Percentiles rank a stretch among this genome's conserved stretches.
These are phyloP conservation scores for Basidiobolus meristosporus DNA, from an alignment of 371 early-diverging fungal genomes.

Conservation along the genomic window DNA sequence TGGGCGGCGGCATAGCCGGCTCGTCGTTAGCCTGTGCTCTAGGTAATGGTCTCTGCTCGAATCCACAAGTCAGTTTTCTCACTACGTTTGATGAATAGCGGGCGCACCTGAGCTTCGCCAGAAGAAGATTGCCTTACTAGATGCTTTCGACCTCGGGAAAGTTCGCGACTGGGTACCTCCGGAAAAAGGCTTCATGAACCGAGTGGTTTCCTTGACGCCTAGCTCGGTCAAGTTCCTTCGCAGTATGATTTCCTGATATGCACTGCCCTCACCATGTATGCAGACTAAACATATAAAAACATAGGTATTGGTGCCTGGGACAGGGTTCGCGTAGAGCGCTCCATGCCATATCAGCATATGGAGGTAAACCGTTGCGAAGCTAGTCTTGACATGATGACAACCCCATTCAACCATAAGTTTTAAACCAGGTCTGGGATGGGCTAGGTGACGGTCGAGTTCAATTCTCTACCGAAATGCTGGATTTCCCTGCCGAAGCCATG, in stretches of 20 bases:
- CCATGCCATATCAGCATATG: slow-evolving; percentile 33
- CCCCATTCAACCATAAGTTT: too few species aligned
- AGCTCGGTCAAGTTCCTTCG: slow-evolving; percentile 15
- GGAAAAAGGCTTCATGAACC: neutral
- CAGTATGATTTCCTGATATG: too few species aligned
- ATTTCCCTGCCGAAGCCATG: slow-evolving; percentile 10
- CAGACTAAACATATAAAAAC: too few species aligned
- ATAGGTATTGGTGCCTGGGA: slow-evolving; percentile 47
- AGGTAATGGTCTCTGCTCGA: slow-evolving; percentile 19
- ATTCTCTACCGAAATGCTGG: slow-evolving; percentile 10
- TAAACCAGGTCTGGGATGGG: slow-evolving; percentile 65
- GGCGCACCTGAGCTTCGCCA: neutral
- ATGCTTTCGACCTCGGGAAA: neutral
- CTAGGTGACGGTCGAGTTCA: slow-evolving; percentile 39
- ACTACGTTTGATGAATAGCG: neutral
- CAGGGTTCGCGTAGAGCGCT: slow-evolving; percentile 21
- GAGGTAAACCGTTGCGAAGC: too few species aligned
- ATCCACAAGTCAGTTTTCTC: too few species aligned
- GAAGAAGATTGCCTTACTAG: slow-evolving; percentile 1
- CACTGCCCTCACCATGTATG: too few species aligned
- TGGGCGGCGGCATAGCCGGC: slow-evolving; percentile 90
- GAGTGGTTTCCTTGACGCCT: slow-evolving; percentile 15
- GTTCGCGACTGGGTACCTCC: neutral
- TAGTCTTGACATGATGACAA: too few species aligned
- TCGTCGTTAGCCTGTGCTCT: slow-evolving; percentile 65